Evolutionary conservation across 106 monocot genomes (phyloP), one percentile per base, ranked within the genome.

Genomic region (Dioscorea zingiberensis): DNA sequence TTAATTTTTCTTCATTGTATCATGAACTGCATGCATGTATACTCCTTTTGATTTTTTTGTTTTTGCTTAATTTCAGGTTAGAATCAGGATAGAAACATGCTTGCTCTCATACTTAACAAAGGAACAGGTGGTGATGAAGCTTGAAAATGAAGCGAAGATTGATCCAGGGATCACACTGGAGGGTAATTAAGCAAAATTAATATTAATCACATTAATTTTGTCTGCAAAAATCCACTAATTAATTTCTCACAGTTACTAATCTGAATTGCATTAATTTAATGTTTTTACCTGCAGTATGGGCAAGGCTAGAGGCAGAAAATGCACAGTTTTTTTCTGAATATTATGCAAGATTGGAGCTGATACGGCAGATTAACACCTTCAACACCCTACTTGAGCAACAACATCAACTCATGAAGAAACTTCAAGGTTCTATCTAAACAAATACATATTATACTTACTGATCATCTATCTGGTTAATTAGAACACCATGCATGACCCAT

Each of bases 271-370:
- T n/a, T n/a, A n/a, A n/a, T n/a, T n/a, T n/a, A n/a, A n/a, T 21
- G n/a, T 55, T 55, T 55, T 59, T 27, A 25, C 4, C 38, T 29
- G 11, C 62, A 62, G 62, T 62, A 13, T 62, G 27, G 62, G 38
- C 16, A 19, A 62, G 62, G 16, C 62, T 62, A 6, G 30, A 25
- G 13, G n/a, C 29, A 7, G 17, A 62, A 62, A 62, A 62, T 38
- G 17, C 62, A 11, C 16, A 62, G 9, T 62, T 62, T n/a, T 62
- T 62, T n/a, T 17, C 7, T 38, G 26, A 12, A 27, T 62, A 62
- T 18, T 27, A 29, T 4, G 30, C n/a, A 62, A 62, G 62, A 38
- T 38, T 62, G 7, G 38, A 62, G 22, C 62, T 62, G 30, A 38
- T 28, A 21, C 15, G 38, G 18, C 62, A 62, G 30, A 62, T 62